These are phyloP conservation scores for Dendrobium officinale DNA, from an alignment of 106 monocot species.

Conservation along the genomic window DNA sequence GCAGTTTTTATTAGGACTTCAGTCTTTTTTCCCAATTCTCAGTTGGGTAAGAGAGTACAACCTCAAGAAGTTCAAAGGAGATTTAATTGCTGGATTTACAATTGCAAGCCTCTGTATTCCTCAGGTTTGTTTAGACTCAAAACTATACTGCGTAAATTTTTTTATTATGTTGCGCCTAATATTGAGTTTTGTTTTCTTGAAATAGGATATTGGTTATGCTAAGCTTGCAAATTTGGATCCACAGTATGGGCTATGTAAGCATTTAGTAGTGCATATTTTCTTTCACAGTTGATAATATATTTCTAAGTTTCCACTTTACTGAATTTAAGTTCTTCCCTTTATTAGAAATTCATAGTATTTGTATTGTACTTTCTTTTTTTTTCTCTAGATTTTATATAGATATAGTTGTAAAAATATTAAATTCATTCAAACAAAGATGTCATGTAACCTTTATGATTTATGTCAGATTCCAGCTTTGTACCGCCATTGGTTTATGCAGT, in stretches of 20 bases:
- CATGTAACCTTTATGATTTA: not conserved
- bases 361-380: no score
- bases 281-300: not conserved
- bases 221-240: conserved; percentile 26
- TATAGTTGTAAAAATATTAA: no score
- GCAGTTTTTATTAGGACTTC: conserved; percentile 55
- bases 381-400: no score
- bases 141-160: not conserved
- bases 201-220: conserved; percentile 23
- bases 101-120: conserved; percentile 96
- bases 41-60: conserved; percentile 70
- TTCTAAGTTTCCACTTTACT: not conserved
- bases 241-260: conserved; percentile 28
- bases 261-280: not conserved
- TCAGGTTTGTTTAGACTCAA: conserved; percentile 39
- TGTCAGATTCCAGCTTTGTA: conserved; percentile 77
- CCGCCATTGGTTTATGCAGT: conserved; percentile 77
- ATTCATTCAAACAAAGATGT: no score
- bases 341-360: no score
- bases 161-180: not conserved
- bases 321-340: not conserved
- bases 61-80: conserved; percentile 59
- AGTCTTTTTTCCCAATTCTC: conserved; percentile 65
- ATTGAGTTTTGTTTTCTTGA: not conserved
- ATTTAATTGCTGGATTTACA: conserved; percentile 81